A percentile compares a stretch with the other conserved stretches of the same genome.
phyloP scores from a whole-genome alignment of 345 rosid genomes.

The Salix arbutifolia region DNA sequence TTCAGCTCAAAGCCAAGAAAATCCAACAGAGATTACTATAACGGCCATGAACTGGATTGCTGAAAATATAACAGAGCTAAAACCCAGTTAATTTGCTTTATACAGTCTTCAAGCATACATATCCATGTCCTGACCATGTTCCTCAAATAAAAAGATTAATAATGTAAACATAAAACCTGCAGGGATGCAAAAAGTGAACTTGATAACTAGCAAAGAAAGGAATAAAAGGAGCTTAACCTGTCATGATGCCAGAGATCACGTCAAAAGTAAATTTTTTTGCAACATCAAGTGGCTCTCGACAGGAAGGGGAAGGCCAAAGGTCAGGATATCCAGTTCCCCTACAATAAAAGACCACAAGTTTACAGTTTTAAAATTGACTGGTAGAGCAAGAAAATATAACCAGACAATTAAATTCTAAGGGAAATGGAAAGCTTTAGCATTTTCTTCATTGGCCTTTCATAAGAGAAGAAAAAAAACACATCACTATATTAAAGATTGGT shows the following conservation, averaged over 20 bases:
- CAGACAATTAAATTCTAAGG: background rate
- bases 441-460: background rate
- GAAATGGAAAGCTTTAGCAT: background rate
- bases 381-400: background rate
- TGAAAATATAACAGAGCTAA: background rate
- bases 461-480: background rate
- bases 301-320: conserved; percentile 86
- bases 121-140: background rate
- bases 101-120: background rate
- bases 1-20: background rate
- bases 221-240: conserved; percentile 42
- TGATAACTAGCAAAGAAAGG: background rate
- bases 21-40: background rate
- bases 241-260: conserved; percentile 71
- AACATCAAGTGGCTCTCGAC: conserved; percentile 97
- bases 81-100: background rate
- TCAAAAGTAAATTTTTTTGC: conserved; percentile 74
- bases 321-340: conserved; percentile 96
- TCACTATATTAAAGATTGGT: background rate
- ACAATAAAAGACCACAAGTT: conserved; percentile 30
- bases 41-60: background rate
- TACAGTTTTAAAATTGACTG: background rate
- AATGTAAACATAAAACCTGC: background rate
- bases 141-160: background rate
- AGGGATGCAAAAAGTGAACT: background rate